Base-by-base conservation (phyloP, 2,329 filamentous ascomycete species). In the Neopestalotiopsis sp. region DNA sequence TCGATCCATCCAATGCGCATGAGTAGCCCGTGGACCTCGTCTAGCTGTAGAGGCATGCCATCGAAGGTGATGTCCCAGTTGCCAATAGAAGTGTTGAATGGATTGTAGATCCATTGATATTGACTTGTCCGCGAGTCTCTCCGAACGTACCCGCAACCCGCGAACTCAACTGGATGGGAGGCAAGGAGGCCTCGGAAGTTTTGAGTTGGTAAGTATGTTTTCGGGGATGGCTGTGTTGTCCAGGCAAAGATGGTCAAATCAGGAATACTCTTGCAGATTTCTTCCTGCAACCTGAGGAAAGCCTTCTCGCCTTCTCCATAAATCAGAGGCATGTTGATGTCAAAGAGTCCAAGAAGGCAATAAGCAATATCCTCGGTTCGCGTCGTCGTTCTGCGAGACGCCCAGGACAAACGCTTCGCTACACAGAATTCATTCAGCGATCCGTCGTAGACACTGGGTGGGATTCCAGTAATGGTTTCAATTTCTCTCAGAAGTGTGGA, bases 261-360 rank as follows among this genome's bases (percentile, higher is more conserved):
- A 24, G 30, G 17, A 24, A 14, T 24, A 32, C 12, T 24, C 34
- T 42, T 42, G n/a, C 30, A 34, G 38, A 65, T 65, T 20, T 53
- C 63, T 24, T 65, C 63, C 28, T 66, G 64, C 2, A 66, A 6
- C 6, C 64, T 30, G 30, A 38, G 12, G 5, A 66, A 66, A 40
- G 64, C 49, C 4, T 42, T 20, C 1, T 34, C 45, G 45, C 64
- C 53, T 38, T 66, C 64, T 2, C 64, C 32, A 17, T 59, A 66
- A 0, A 66, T n/a, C n/a, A 66, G 13, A 4, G 32, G 49, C 53
- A 66, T 66, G 20, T 59, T 66, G 32, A 66, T 17, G 3, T 28
- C 20, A 30, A 65, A 65, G 4, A 65, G n/a, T 17, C 62, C 64
- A 40, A 66, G 49, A 5, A 66, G 53, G 42, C 64, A 66, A 7